These are phyloP conservation scores for Fusarium continuum DNA, from an alignment of 2,329 filamentous ascomycete genomes.

Conservation along the genomic window DNA sequence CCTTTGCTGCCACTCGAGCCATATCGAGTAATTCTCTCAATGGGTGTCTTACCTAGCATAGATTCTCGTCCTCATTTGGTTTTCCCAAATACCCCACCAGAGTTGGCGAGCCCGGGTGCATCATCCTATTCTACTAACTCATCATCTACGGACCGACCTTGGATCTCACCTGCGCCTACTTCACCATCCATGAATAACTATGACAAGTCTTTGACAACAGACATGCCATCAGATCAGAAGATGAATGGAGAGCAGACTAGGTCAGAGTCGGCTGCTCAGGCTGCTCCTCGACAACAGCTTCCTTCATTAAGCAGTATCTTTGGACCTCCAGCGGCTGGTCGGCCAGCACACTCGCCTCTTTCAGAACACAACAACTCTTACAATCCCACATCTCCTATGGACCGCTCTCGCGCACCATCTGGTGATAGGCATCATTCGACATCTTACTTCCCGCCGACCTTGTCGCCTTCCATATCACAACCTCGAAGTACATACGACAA, in stretches of 20 bases:
- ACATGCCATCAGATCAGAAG: constrained; percentile 54
- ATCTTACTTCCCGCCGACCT: constrained; percentile 59
- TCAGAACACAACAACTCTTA: constrained; percentile 57
- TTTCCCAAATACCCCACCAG: constrained; percentile 64
- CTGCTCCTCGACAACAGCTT: constrained; percentile 57
- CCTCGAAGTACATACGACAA: constrained; percentile 58
- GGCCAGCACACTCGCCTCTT: constrained; percentile 56
- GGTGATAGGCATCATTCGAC: constrained; percentile 52
- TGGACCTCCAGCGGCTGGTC: constrained; percentile 56
- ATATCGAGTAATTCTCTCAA: constrained; percentile 55
- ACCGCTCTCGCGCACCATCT: constrained; percentile 55
- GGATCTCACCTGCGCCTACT: constrained; percentile 52
- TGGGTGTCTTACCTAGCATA: constrained; percentile 63
- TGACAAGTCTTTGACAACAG: constrained; percentile 58
- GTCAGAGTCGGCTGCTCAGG: constrained; percentile 47
- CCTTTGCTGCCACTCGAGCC: constrained; percentile 39
- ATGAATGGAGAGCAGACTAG: constrained; percentile 50
- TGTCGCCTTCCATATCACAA: constrained; percentile 52
- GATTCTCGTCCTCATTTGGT: constrained; percentile 61
- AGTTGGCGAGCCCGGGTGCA: constrained; percentile 61
- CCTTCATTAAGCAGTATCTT: constrained; percentile 67
- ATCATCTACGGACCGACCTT: constrained; percentile 56
- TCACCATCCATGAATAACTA: constrained; percentile 68
- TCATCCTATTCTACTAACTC: constrained; percentile 58
- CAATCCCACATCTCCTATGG: constrained; percentile 57